Evolutionary conservation across 2,329 filamentous ascomycete genomes (phyloP).

Genomic region (Paramyrothecium sp.): DNA sequence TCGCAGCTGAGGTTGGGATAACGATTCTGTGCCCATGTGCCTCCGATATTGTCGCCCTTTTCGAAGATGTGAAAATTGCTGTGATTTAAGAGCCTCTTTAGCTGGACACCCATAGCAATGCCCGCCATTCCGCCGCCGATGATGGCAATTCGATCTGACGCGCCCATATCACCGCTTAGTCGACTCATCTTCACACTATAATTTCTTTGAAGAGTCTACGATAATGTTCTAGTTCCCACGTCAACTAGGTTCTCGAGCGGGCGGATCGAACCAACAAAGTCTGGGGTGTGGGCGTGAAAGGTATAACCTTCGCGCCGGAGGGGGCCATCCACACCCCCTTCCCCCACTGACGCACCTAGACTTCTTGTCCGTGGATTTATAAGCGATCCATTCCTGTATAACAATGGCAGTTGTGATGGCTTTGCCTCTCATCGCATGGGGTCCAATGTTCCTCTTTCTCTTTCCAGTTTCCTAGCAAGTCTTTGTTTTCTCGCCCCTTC

Average conservation of each 20-base stretch:
- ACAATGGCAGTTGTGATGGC: not conserved
- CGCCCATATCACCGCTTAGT: not conserved
- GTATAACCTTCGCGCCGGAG: not conserved
- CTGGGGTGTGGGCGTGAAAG: not conserved
- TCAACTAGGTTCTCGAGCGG: not conserved
- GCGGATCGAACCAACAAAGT: not conserved
- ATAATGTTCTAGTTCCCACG: not conserved
- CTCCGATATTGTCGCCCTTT: slow-evolving; percentile 13
- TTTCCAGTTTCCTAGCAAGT: too few species aligned
- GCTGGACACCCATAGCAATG: slow-evolving; percentile 13
- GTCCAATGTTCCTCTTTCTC: too few species aligned
- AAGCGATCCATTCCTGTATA: not conserved
- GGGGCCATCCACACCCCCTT: not conserved
- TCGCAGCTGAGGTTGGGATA: slow-evolving; percentile 6
- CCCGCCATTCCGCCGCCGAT: slow-evolving; percentile 12
- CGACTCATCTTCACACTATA: not conserved
- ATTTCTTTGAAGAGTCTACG: not conserved
- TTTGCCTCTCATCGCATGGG: not conserved
- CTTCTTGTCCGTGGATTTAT: not conserved
- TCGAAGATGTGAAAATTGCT: slow-evolving; percentile 12
- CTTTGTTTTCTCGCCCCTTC: too few species aligned
- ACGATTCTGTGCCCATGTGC: slow-evolving; percentile 13
- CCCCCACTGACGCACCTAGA: not conserved
- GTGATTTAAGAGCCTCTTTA: slow-evolving; percentile 11
- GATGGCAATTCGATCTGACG: slow-evolving; percentile 1